These are phyloP conservation scores for Porphyra umbilicalis DNA, from an alignment of 31 red algal species.

Conservation along the genomic window DNA sequence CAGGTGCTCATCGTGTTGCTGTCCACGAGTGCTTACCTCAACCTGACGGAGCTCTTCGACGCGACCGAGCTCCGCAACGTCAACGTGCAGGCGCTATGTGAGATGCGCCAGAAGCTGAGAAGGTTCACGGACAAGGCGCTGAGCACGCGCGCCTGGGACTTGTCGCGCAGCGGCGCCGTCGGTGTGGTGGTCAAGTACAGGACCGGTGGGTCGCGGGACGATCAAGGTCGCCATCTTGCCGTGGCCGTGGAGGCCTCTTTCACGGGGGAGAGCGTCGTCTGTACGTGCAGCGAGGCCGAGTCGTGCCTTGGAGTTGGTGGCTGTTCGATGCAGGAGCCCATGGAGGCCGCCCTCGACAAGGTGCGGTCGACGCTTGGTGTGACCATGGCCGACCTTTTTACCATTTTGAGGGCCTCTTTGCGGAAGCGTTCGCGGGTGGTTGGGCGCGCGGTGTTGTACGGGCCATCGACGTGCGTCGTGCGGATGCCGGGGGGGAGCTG, in stretches of 20 bases:
- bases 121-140: not conserved
- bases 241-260: not conserved
- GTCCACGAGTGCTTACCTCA: not conserved
- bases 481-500: not conserved
- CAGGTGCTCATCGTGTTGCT: not conserved
- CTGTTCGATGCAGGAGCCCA: not conserved
- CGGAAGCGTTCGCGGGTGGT: not conserved
- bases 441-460: not conserved
- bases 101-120: not conserved
- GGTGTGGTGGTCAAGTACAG: not conserved
- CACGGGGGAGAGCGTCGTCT: not conserved
- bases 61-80: not conserved
- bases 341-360: not conserved
- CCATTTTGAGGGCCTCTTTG: not conserved
- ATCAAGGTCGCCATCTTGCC: not conserved
- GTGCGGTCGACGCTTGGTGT: not conserved
- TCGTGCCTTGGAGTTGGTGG: not conserved
- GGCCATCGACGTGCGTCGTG: not conserved
- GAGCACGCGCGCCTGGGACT: not conserved
- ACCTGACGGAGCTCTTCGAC: not conserved
- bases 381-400: not conserved
- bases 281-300: not conserved
- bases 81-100: not conserved
- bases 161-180: not conserved
- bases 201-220: not conserved